These are phyloP conservation scores for Hirsutella minnesotensis DNA, from an alignment of 2,329 filamentous ascomycete species.

Conservation along the genomic window DNA sequence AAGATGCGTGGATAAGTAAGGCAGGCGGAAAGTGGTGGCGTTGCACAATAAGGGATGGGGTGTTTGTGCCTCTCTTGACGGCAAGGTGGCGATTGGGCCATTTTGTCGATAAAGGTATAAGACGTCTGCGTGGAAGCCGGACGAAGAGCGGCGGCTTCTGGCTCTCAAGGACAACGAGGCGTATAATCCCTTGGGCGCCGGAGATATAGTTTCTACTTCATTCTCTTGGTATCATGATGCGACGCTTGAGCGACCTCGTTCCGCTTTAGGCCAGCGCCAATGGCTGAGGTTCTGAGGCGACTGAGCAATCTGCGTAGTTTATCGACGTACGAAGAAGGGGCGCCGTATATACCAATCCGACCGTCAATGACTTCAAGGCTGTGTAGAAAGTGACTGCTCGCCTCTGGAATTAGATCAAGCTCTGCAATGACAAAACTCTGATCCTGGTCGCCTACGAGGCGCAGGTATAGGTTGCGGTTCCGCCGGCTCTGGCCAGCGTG, in stretches of 20 bases:
- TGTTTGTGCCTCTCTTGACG: too few relatives aligned
- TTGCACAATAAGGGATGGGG: too few relatives aligned
- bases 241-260: constrained; percentile 12
- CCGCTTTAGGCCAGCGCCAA: constrained; percentile 18
- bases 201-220: too few relatives aligned
- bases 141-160: too few relatives aligned
- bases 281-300: constrained; percentile 16
- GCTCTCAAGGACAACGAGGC: too few relatives aligned
- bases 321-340: constrained; percentile 21
- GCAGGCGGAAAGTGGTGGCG: too few relatives aligned
- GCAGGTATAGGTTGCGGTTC: constrained; percentile 34
- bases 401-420: constrained; percentile 30
- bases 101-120: too few relatives aligned
- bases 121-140: too few relatives aligned
- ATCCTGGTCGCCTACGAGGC: constrained; percentile 33
- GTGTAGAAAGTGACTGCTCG: constrained; percentile 29
- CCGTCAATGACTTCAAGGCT: constrained; percentile 22
- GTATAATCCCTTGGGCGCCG: too few relatives aligned
- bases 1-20: too few relatives aligned
- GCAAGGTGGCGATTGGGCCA: too few relatives aligned
- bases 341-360: constrained; percentile 19
- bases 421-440: constrained; percentile 32
- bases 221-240: constrained; percentile 19
- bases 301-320: constrained; percentile 20
- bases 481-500: constrained; percentile 14